Conservation (phyloP, 805 yeast genomes). For the Starmera amethionina region DNA sequence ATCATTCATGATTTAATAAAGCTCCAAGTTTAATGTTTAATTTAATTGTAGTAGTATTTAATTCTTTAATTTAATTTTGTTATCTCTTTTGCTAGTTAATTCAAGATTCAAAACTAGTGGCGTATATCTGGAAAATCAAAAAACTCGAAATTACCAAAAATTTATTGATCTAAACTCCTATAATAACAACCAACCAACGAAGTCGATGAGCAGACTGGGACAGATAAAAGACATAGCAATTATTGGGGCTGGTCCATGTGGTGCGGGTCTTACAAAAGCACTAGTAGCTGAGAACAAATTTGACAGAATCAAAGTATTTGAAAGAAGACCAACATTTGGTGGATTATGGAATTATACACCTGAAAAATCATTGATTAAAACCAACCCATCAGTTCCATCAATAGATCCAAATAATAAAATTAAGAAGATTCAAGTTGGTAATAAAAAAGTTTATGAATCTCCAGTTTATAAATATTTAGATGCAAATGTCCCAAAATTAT, state of each 20-base stretch:
- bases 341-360: slow-evolving; percentile 64
- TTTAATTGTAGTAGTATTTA: too few relatives aligned
- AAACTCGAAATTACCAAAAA: too few relatives aligned
- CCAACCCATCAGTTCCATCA: slow-evolving; percentile 18
- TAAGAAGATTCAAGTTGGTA: slow-evolving; percentile 10
- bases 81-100: too few relatives aligned
- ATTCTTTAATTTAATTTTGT: too few relatives aligned
- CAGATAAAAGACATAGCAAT: slow-evolving; percentile 36
- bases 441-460: slow-evolving; percentile 31
- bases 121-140: too few relatives aligned
- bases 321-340: slow-evolving; percentile 49
- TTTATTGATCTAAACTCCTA: too few relatives aligned
- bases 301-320: slow-evolving; percentile 45
- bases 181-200: too few relatives aligned
- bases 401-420: slow-evolving; percentile 15
- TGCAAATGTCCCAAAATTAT: slow-evolving; percentile 53
- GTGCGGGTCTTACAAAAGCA: slow-evolving; percentile 57
- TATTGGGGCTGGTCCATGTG: slow-evolving; percentile 75
- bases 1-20: too few relatives aligned
- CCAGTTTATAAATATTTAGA: slow-evolving; percentile 60
- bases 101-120: too few relatives aligned
- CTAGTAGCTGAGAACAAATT: slow-evolving; percentile 40
- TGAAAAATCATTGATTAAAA: slow-evolving; percentile 5
- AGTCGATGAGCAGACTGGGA: too few relatives aligned
- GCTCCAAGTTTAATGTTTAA: too few relatives aligned